These are phyloP conservation scores for Amborella trichopoda DNA, from an alignment of 164 flowering plant genomes.

Conservation along the genomic window DNA sequence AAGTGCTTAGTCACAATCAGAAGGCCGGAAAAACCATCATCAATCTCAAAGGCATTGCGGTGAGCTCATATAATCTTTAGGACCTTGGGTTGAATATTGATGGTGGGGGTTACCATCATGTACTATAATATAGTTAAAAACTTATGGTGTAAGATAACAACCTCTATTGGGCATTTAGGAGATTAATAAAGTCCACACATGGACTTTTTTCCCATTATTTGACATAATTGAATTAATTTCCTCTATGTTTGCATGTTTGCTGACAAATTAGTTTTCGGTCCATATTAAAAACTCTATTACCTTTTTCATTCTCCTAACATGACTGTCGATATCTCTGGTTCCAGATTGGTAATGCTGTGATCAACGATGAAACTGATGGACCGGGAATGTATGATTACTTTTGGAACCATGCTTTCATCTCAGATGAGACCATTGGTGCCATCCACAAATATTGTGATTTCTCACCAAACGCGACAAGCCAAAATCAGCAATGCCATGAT, in stretches of 20 bases:
- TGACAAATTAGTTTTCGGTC: too few relatives aligned
- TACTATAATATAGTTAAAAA: too few relatives aligned
- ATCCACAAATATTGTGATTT: constrained; percentile 18
- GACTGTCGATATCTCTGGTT: not conserved
- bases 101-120: too few relatives aligned
- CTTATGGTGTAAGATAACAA: too few relatives aligned
- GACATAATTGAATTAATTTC: too few relatives aligned
- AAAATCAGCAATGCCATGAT: not conserved
- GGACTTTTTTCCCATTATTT: too few relatives aligned
- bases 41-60: constrained; percentile 18
- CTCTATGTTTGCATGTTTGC: too few relatives aligned
- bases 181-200: too few relatives aligned
- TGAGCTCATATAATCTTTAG: too few relatives aligned
- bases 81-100: too few relatives aligned
- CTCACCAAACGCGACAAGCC: not conserved
- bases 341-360: constrained; percentile 37
- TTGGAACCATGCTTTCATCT: constrained; percentile 31
- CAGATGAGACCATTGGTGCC: constrained; percentile 21
- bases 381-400: constrained; percentile 21
- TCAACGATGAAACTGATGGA: constrained; percentile 14
- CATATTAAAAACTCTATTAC: too few relatives aligned
- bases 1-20: constrained; percentile 15
- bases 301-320: not conserved
- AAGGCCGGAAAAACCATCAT: constrained; percentile 15
- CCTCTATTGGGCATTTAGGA: too few relatives aligned